phyloP scores from a whole-genome alignment of 1,139 yeast genomes.

The Taphrina flavorubra region DNA sequence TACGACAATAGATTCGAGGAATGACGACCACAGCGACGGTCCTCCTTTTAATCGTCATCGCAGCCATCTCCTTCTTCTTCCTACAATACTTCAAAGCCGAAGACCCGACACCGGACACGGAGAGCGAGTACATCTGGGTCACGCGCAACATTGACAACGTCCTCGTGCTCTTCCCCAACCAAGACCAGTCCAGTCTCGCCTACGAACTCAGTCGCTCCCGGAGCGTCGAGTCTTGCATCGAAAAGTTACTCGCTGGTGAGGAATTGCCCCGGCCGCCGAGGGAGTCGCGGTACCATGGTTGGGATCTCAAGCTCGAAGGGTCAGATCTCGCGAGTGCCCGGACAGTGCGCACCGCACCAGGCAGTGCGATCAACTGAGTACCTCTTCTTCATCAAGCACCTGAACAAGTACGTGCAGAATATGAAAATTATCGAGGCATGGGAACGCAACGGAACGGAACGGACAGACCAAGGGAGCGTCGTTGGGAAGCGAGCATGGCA shows the following conservation, averaged over 20 bases:
- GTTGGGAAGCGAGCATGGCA: too few relatives aligned
- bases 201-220: constrained; percentile 42
- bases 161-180: constrained; percentile 43
- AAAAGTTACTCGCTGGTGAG: constrained; percentile 38
- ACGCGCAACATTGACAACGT: constrained; percentile 29
- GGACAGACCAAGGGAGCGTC: too few relatives aligned
- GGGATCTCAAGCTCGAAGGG: constrained; percentile 8
- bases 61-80: constrained; percentile 32
- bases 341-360: constrained; percentile 16
- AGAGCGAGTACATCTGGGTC: constrained; percentile 30
- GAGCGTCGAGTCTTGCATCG: constrained; percentile 43
- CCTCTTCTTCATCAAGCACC: too few relatives aligned
- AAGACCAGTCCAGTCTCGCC: constrained; percentile 40
- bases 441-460: too few relatives aligned
- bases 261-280: constrained; percentile 38
- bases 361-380: constrained; percentile 1
- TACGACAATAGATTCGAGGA: too few relatives aligned
- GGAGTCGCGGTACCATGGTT: constrained; percentile 22
- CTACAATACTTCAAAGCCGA: constrained; percentile 24
- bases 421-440: too few relatives aligned
- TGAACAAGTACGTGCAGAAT: too few relatives aligned
- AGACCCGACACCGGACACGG: constrained; percentile 34
- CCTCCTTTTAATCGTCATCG: constrained; percentile 23
- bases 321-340: constrained; percentile 15
- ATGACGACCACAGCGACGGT: neutral